Percentiles rank a stretch among this genome's conserved stretches.
Conservation (phyloP, 225 moss, liverwort and hornwort genomes). For the Asterella californica region DNA sequence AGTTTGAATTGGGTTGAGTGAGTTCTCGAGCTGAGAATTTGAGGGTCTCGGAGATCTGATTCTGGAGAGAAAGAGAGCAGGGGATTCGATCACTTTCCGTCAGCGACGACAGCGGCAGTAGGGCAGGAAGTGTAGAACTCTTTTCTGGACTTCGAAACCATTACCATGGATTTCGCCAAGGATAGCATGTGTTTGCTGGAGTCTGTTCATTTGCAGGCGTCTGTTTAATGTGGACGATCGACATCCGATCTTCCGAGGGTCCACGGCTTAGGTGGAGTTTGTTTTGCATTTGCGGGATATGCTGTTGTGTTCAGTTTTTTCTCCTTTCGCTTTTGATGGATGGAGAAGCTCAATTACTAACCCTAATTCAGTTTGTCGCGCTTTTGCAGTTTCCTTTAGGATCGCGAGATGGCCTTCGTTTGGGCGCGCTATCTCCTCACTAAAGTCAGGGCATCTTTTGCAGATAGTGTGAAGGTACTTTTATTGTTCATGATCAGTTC, state of each 20-base stretch:
- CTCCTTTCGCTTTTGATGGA: not conserved
- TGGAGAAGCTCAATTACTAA: not conserved
- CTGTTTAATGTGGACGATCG: not conserved
- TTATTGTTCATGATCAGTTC: not conserved
- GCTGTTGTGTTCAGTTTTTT: not conserved
- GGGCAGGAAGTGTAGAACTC: too few relatives aligned
- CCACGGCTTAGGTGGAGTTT: not conserved
- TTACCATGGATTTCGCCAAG: not conserved
- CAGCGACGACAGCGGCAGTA: not conserved
- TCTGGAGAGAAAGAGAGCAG: not conserved
- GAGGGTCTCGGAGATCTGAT: not conserved
- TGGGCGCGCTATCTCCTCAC: slow-evolving; percentile 90
- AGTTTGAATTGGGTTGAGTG: not conserved
- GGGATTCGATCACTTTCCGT: not conserved
- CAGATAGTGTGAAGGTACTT: slow-evolving; percentile 72
- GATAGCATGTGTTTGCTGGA: not conserved
- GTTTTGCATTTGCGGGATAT: too few relatives aligned
- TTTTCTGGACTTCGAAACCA: not conserved
- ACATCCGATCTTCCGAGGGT: not conserved
- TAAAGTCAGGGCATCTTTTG: slow-evolving; percentile 76
- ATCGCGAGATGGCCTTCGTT: slow-evolving; percentile 43
- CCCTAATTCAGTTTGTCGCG: not conserved
- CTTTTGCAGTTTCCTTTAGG: not conserved
- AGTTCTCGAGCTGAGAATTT: not conserved
- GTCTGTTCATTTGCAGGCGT: not conserved